Base-by-base conservation (phyloP, 257 asterid genomes). In the Salvia hispanica region DNA sequence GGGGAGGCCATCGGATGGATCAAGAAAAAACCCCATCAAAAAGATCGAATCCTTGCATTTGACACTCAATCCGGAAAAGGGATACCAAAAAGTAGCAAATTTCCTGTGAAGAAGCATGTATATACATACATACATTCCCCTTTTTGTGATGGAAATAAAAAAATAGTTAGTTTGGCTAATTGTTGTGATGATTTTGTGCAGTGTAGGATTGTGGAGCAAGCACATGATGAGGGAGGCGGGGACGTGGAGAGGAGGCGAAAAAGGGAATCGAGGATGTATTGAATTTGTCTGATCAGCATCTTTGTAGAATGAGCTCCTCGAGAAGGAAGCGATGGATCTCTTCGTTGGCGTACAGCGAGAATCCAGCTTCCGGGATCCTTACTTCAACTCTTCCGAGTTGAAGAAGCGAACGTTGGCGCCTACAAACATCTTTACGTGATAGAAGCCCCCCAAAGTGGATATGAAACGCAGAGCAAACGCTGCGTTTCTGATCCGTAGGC, bases 291-390 rank as follows among this genome's bases (percentile, higher is more conserved):
- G 66, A 81, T 73, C 76, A 78, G 69, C 62, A 85, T 84, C 55
- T 84, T 85, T 46, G 69, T 81, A 84, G 96, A 80, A 66, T 84
- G 78, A 84, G 88, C 72, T 64, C 82, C 58, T 77, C 85, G n/a
- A 81, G 80, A 75, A 80, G 91, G 76, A 87, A 83, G 77, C 88
- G 12, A 61, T 78, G 83, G 86, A 91, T 76, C 85, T 76, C 81
- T n/a, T 73, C 86, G 52, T 64, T 78, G 36, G 67, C 70, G 54
- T 25, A 2, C 31, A 66, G 51, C 4, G 64, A 28, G 18, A 67
- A 57, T 76, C 72, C 33, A 79, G 71, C 55, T 82, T 78, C 48
- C 79, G 71, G 51, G 95, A 82, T 75, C 95, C 93, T 62, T 87
- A 90, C 50, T 67, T 68, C 66, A 72, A 53, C 62, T 47, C 68